Evolutionary conservation across 352 stramenopile genomes (phyloP).

Genomic region (Phytophthora lateralis): DNA sequence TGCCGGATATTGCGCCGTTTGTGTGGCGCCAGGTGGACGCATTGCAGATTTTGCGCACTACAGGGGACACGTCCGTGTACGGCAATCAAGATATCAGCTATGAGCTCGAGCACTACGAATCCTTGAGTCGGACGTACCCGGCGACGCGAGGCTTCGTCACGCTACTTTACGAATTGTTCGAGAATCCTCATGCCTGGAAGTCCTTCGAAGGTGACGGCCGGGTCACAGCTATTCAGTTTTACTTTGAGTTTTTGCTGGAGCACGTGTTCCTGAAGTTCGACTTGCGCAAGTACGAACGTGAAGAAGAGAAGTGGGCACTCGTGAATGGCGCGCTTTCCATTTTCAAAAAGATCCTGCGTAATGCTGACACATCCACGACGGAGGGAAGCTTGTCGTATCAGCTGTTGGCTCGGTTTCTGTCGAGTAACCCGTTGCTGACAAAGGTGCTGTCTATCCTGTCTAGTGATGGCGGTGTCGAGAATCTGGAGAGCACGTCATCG

Average conservation of each 20-base stretch:
- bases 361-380: conserved; percentile 43
- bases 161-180: conserved; percentile 77
- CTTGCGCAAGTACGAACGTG: conserved; percentile 79
- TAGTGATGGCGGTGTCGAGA: conserved; percentile 71
- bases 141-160: conserved; percentile 80
- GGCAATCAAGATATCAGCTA: conserved; percentile 82
- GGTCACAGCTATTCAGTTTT: conserved; percentile 79
- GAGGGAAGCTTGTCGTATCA: conserved; percentile 74
- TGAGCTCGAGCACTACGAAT: conserved; percentile 88
- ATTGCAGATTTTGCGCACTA: conserved; percentile 84
- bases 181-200: conserved; percentile 75
- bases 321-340: conserved; percentile 73
- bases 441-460: conserved; percentile 79
- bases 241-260: conserved; percentile 86
- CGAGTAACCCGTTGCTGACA: conserved; percentile 63
- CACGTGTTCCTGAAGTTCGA: conserved; percentile 88
- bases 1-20: conserved; percentile 80
- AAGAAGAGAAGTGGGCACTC: conserved; percentile 85
- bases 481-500: conserved; percentile 69
- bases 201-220: conserved; percentile 77
- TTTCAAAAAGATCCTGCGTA: conserved; percentile 79
- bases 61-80: conserved; percentile 60
- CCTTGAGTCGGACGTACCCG: conserved; percentile 73
- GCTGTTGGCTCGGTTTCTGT: conserved; percentile 72
- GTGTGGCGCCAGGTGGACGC: conserved; percentile 87